Conservation (phyloP, 345 rosid species). For the Toxicodendron radicans region DNA sequence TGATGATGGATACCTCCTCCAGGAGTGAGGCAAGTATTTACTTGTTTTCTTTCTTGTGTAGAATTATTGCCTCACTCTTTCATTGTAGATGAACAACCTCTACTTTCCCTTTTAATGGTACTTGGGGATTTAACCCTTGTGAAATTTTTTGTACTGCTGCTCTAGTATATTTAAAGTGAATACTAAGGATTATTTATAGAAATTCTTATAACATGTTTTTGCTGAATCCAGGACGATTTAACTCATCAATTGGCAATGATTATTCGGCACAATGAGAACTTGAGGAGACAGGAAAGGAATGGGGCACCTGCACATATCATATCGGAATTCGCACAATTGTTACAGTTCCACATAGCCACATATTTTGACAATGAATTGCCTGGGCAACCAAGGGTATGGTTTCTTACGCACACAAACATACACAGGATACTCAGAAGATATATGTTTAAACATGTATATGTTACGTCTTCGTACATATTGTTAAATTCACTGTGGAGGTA, state of each 20-base stretch:
- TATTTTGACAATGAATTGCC: conserved; percentile 98
- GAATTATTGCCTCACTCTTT: neutral
- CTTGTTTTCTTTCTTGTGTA: neutral
- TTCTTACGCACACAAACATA: neutral
- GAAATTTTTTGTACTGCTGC: neutral
- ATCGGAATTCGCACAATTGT: conserved; percentile 89
- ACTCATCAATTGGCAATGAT: conserved; percentile 96
- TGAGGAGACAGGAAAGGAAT: conserved; percentile 86
- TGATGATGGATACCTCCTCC: conserved; percentile 93
- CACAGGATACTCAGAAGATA: neutral
- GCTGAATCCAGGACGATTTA: conserved; percentile 73
- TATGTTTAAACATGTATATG: neutral
- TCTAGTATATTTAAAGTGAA: conserved; percentile 1
- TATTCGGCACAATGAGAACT: conserved; percentile 86
- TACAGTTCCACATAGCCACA: conserved; percentile 94
- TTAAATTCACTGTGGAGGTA: conserved; percentile 13
- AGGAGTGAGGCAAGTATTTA: conserved; percentile 71
- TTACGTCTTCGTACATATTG: neutral
- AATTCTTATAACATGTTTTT: conserved; percentile 28
- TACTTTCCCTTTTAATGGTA: neutral
- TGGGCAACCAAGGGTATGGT: conserved; percentile 92
- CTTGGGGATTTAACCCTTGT: neutral
- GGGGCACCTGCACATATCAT: conserved; percentile 98
- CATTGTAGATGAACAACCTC: neutral
- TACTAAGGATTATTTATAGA: neutral